Conservation (phyloP, 192 early-diverging fungal genomes). For the Backusella macrospora region DNA sequence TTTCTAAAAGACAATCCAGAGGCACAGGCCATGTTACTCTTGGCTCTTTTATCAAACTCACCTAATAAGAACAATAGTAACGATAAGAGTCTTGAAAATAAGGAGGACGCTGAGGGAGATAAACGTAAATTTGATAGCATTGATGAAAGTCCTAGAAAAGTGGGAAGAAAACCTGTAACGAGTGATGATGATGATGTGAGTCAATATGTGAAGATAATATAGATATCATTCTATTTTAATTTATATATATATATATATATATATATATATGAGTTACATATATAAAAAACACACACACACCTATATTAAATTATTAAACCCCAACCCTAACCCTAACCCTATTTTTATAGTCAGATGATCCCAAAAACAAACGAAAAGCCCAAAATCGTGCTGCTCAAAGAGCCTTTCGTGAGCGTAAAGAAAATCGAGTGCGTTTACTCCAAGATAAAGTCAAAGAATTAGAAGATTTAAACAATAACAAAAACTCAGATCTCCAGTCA, state of each 20-base stretch:
- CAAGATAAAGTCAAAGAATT: conserved; percentile 40
- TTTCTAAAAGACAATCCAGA: conserved; percentile 21
- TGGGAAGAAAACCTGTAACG: conserved; percentile 14
- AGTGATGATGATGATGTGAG: conserved; percentile 19
- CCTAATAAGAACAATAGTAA: background rate
- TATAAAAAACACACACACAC: background rate
- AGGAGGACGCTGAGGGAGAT: background rate
- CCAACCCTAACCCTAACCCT: too few species aligned
- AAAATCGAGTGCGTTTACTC: conserved; percentile 58
- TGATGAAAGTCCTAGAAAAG: background rate
- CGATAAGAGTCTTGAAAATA: background rate
- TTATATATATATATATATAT: conserved; percentile 5
- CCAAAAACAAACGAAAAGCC: conserved; percentile 5
- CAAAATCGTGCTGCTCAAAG: conserved; percentile 75
- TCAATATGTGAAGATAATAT: background rate
- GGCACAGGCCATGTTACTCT: conserved; percentile 3
- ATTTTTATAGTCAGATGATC: conserved; percentile 8
- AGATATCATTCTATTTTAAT: background rate
- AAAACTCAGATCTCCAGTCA: background rate
- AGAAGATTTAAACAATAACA: background rate
- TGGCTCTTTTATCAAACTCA: conserved; percentile 12
- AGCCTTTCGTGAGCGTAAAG: conserved; percentile 72
- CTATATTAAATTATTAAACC: background rate
- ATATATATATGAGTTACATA: background rate
- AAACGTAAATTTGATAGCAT: conserved; percentile 8